Evolutionary conservation across 2,329 filamentous ascomycete genomes (phyloP).

Genomic region (Aspergillus eucalypticola): DNA sequence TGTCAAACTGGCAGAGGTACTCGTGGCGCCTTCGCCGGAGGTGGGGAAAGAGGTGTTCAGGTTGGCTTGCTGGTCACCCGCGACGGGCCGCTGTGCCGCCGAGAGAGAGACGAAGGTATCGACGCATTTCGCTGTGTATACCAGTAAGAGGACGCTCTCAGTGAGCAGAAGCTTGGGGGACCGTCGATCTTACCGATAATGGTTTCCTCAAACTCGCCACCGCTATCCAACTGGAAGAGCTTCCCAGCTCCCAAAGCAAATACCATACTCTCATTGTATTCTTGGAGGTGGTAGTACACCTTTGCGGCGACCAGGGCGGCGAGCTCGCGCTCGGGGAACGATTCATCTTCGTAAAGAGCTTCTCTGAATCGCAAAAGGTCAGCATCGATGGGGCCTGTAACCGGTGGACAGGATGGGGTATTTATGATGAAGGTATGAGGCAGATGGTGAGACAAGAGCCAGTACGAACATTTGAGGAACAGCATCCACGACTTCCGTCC

Average conservation of each 20-base stretch:
- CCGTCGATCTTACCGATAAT: constrained; percentile 69
- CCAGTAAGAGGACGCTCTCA: constrained; percentile 5
- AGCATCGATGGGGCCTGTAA: constrained; percentile 8
- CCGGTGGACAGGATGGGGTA: background rate
- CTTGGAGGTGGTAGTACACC: constrained; percentile 98
- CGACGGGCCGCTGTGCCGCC: constrained; percentile 56
- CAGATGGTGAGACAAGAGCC: background rate
- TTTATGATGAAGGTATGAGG: background rate
- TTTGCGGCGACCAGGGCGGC: constrained; percentile 94
- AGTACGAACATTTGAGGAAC: constrained; percentile 83
- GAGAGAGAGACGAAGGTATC: constrained; percentile 93
- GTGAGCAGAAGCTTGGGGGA: background rate
- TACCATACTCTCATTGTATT: constrained; percentile 99
- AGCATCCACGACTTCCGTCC: constrained; percentile 93
- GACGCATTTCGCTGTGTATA: constrained; percentile 74
- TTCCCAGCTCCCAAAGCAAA: constrained; percentile 94
- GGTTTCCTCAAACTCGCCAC: constrained; percentile 96
- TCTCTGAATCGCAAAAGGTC: constrained; percentile 61
- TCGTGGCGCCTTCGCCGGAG: constrained; percentile 64
- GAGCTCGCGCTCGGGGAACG: constrained; percentile 89
- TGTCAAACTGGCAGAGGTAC: constrained; percentile 66
- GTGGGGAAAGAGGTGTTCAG: constrained; percentile 77
- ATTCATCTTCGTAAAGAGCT: constrained; percentile 94
- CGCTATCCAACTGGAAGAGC: constrained; percentile 86
- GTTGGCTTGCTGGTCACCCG: constrained; percentile 60